phyloP scores from a whole-genome alignment of 2,329 filamentous ascomycete genomes.

The Fusarium austroafricanum region DNA sequence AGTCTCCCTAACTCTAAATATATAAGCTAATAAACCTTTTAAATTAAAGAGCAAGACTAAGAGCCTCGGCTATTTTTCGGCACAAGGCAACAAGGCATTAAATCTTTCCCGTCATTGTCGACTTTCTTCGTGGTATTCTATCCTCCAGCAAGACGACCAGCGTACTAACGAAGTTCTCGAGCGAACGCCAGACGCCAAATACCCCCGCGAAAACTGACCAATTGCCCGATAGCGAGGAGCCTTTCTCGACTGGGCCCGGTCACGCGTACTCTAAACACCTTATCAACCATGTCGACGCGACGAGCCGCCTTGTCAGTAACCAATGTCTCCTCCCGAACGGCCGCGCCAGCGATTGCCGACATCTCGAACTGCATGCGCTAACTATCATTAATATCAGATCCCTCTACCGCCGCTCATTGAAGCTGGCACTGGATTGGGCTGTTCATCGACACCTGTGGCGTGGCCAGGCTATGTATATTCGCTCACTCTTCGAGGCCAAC shows the following conservation, averaged over 20 bases:
- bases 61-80: constrained; percentile 37
- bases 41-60: no score
- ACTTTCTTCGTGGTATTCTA: constrained; percentile 33
- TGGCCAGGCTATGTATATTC: constrained; percentile 95
- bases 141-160: constrained; percentile 25
- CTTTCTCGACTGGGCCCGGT: constrained; percentile 27
- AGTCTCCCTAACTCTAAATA: no score
- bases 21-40: no score
- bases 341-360: constrained; percentile 13
- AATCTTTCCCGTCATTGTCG: constrained; percentile 32
- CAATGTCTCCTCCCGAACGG: constrained; percentile 19
- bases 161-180: constrained; percentile 18
- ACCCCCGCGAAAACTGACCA: constrained; percentile 28
- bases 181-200: constrained; percentile 31
- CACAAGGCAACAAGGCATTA: constrained; percentile 40
- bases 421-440: constrained; percentile 94
- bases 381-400: constrained; percentile 59
- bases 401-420: constrained; percentile 92
- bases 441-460: constrained; percentile 94
- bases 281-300: constrained; percentile 51
- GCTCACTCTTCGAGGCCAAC: constrained; percentile 95
- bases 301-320: constrained; percentile 63
- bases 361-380: constrained; percentile 22
- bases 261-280: constrained; percentile 17
- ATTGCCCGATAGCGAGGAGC: constrained; percentile 36